Conservation (phyloP, 1,284 basidiomycete species). For the Irpex sp. region DNA sequence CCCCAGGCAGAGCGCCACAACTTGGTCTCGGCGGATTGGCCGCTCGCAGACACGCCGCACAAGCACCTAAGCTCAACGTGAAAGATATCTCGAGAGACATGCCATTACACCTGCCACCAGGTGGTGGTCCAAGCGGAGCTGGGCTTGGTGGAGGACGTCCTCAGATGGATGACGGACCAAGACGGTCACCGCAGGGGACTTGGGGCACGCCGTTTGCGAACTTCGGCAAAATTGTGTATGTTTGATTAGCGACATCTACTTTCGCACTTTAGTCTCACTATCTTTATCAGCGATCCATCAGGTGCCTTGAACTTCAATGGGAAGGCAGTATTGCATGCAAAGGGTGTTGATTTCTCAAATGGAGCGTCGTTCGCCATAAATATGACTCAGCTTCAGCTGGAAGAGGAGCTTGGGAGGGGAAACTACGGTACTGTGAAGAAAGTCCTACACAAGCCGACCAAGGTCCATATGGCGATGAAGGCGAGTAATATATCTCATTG, state of each 20-base stretch:
- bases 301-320: slow-evolving; percentile 91
- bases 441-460: slow-evolving; percentile 91
- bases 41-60: slow-evolving; percentile 39
- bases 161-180: slow-evolving; percentile 38
- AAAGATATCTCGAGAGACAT: slow-evolving; percentile 51
- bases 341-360: slow-evolving; percentile 93
- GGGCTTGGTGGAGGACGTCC: slow-evolving; percentile 69
- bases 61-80: slow-evolving; percentile 57
- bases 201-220: slow-evolving; percentile 85
- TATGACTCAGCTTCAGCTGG: slow-evolving; percentile 90
- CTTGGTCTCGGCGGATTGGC: slow-evolving; percentile 34
- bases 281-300: slow-evolving; percentile 75
- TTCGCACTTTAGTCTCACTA: not conserved
- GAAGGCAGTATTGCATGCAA: slow-evolving; percentile 90
- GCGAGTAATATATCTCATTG: slow-evolving; percentile 36
- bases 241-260: slow-evolving; percentile 15
- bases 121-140: slow-evolving; percentile 55
- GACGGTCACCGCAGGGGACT: slow-evolving; percentile 39
- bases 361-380: slow-evolving; percentile 94
- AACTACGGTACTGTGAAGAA: slow-evolving; percentile 98
- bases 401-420: slow-evolving; percentile 92
- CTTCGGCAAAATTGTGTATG: slow-evolving; percentile 93
- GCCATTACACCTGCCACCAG: slow-evolving; percentile 32
- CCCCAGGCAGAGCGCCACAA: slow-evolving; percentile 11
- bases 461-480: slow-evolving; percentile 99